Conservation (phyloP, 1,284 basidiomycete genomes). For the Cutaneotrichosporon daszewskae region DNA sequence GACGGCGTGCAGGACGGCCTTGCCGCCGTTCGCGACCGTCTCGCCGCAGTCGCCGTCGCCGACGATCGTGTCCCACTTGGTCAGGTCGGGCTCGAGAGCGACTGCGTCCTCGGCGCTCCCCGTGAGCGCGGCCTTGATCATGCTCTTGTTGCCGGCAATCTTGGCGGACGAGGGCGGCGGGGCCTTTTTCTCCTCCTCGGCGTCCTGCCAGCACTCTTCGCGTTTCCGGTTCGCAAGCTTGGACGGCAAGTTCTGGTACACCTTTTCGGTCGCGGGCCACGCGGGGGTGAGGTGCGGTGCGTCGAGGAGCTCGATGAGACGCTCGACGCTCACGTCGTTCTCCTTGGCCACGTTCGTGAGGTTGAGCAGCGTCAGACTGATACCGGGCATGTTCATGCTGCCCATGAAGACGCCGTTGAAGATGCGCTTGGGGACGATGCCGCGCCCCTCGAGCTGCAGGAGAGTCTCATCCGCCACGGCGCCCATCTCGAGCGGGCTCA, state of each 20-base stretch:
- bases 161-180: conserved; percentile 28
- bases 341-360: conserved; percentile 42
- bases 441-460: conserved; percentile 36
- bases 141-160: conserved; percentile 20
- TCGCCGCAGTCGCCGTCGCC: conserved; percentile 47
- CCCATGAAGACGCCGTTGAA: conserved; percentile 50
- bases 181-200: conserved; percentile 29
- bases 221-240: conserved; percentile 24
- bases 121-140: conserved; percentile 27
- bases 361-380: conserved; percentile 50
- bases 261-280: conserved; percentile 46
- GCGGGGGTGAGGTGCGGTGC: conserved; percentile 47
- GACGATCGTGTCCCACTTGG: conserved; percentile 49
- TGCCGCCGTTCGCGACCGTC: conserved; percentile 41
- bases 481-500: conserved; percentile 50
- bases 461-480: conserved; percentile 49
- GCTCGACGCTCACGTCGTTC: conserved; percentile 20
- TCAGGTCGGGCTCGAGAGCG: conserved; percentile 48
- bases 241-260: conserved; percentile 29
- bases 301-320: conserved; percentile 48
- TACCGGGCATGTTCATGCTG: conserved; percentile 51
- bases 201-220: conserved; percentile 32
- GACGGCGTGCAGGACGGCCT: conserved; percentile 33
- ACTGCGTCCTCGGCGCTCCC: conserved; percentile 33
- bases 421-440: conserved; percentile 46